Conservation (phyloP, 1,284 basidiomycete species). For the Xerocomus tenax region DNA sequence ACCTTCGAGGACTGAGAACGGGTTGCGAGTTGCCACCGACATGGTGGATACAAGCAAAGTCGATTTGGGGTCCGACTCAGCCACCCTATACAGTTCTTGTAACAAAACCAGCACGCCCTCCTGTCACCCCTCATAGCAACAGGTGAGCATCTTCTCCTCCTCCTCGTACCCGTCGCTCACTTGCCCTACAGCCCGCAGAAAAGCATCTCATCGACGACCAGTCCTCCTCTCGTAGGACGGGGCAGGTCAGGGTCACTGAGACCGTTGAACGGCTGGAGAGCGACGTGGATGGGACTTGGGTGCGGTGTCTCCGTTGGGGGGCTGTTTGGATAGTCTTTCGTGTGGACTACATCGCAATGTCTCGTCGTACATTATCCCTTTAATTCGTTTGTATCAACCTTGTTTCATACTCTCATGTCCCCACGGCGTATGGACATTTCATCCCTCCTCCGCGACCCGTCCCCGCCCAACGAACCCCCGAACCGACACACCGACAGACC, state of each 20-base stretch:
- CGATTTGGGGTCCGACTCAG: slow-evolving; percentile 35
- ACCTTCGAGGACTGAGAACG: slow-evolving; percentile 74
- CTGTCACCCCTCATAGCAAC: slow-evolving; percentile 39
- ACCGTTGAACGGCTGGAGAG: slow-evolving; percentile 79
- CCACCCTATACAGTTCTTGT: slow-evolving; percentile 50
- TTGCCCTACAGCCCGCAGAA: slow-evolving; percentile 52
- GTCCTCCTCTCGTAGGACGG: slow-evolving; percentile 60
- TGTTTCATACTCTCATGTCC: slow-evolving; percentile 36
- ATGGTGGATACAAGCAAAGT: slow-evolving; percentile 36
- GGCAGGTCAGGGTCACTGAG: slow-evolving; percentile 74
- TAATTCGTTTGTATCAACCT: slow-evolving; percentile 1
- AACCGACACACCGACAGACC: slow-evolving; percentile 3
- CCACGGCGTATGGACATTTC: slow-evolving; percentile 64
- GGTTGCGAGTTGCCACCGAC: slow-evolving; percentile 82
- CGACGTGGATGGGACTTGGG: slow-evolving; percentile 70
- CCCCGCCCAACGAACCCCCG: slow-evolving; percentile 9
- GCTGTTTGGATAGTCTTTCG: slow-evolving; percentile 53
- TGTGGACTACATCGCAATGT: slow-evolving; percentile 75
- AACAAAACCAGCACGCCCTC: slow-evolving; percentile 12
- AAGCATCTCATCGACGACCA: slow-evolving; percentile 82
- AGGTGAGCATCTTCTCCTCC: slow-evolving; percentile 16
- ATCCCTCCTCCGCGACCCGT: slow-evolving; percentile 48
- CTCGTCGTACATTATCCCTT: slow-evolving; percentile 61
- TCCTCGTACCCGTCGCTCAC: slow-evolving; percentile 4
- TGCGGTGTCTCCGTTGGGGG: slow-evolving; percentile 58